These are phyloP conservation scores for Colletotrichum lini DNA, from an alignment of 2,329 filamentous ascomycete genomes.

Conservation along the genomic window DNA sequence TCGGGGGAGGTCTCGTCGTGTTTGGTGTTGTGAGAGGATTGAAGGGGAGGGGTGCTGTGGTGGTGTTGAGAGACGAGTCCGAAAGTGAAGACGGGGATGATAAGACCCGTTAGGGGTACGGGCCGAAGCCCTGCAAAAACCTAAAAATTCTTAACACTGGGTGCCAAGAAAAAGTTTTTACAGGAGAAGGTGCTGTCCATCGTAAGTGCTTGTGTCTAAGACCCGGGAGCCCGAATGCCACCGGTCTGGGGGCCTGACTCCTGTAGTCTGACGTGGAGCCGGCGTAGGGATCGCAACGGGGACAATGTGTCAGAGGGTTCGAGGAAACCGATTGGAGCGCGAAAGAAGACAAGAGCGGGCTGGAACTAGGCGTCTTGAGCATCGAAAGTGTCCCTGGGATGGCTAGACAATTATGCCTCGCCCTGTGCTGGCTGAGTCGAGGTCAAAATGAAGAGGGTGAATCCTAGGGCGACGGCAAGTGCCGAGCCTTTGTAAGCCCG, in stretches of 20 bases:
- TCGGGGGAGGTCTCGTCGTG: too few relatives aligned
- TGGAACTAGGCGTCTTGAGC: conserved; percentile 1
- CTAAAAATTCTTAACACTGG: too few relatives aligned
- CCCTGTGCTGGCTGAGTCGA: neutral
- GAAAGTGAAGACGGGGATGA: too few relatives aligned
- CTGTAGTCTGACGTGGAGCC: neutral
- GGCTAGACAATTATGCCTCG: neutral
- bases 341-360: neutral
- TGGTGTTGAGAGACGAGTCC: too few relatives aligned
- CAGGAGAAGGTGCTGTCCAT: too few relatives aligned
- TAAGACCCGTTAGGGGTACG: too few relatives aligned
- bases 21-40: too few relatives aligned
- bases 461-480: conserved; percentile 7
- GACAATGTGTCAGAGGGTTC: neutral
- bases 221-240: neutral
- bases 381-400: neutral
- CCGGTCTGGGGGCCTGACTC: neutral
- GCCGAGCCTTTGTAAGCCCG: conserved; percentile 16
- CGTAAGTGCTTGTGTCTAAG: too few relatives aligned
- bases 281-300: neutral
- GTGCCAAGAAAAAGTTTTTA: too few relatives aligned
- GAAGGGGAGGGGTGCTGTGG: too few relatives aligned
- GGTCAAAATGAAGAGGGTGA: neutral
- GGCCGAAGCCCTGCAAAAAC: too few relatives aligned
- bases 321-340: conserved; percentile 27